Conservation (phyloP, 805 yeast species). For the Zygosaccharomyces rouxii region DNA sequence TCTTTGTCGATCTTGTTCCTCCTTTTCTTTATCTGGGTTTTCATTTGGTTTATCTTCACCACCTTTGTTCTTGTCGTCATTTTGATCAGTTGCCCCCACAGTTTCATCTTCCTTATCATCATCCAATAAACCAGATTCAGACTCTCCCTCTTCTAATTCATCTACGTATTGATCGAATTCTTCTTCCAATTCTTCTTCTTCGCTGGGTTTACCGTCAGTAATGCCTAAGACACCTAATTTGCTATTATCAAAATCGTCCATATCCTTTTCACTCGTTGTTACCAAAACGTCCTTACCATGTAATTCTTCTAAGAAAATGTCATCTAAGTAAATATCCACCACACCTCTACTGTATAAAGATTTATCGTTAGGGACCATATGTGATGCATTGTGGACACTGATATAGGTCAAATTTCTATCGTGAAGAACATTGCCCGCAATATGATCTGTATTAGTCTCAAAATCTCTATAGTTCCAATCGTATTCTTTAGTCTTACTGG, state of each 20-base stretch:
- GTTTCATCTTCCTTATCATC: slow-evolving; percentile 32
- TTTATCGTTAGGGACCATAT: slow-evolving; percentile 88
- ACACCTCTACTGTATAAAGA: slow-evolving; percentile 68
- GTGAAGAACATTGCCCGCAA: slow-evolving; percentile 44
- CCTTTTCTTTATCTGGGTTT: slow-evolving; percentile 14
- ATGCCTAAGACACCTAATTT: slow-evolving; percentile 37
- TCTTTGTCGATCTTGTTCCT: slow-evolving; percentile 7
- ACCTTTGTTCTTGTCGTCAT: slow-evolving; percentile 45
- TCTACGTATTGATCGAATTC: slow-evolving; percentile 40
- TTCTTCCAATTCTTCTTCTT: slow-evolving; percentile 44
- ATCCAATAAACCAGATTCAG: slow-evolving; percentile 9
- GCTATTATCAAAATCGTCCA: slow-evolving; percentile 32
- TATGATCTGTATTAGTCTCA: slow-evolving; percentile 32
- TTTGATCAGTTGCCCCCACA: slow-evolving; percentile 42
- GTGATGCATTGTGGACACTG: slow-evolving; percentile 71
- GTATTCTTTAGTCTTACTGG: slow-evolving; percentile 23
- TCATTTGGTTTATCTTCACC: slow-evolving; percentile 46
- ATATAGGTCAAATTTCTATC: slow-evolving; percentile 76
- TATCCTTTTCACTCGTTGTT: slow-evolving; percentile 40
- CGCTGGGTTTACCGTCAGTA: slow-evolving; percentile 44
- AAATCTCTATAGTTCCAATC: slow-evolving; percentile 41
- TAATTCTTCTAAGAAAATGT: slow-evolving; percentile 51
- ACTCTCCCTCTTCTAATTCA: slow-evolving; percentile 33
- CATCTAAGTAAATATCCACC: slow-evolving; percentile 48
- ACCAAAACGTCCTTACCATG: slow-evolving; percentile 46